Evolutionary conservation across 257 asterid species (phyloP).

Genomic region (Jacaranda mimosifolia): DNA sequence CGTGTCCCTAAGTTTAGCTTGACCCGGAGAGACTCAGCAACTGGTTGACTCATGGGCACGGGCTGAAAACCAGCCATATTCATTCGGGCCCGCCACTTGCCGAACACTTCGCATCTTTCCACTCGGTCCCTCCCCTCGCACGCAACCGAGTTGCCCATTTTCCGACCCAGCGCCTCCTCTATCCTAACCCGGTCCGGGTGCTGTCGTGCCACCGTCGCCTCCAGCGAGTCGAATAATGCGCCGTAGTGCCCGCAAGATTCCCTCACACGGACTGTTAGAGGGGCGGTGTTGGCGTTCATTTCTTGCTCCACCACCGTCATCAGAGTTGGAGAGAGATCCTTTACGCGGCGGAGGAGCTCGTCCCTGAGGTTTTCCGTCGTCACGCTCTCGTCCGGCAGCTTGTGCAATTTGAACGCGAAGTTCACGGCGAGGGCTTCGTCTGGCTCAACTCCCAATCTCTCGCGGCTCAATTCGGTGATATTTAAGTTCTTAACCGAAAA

Average conservation of each 20-base stretch:
- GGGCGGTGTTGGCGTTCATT: constrained; percentile 67
- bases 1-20: constrained; percentile 66
- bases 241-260: constrained; percentile 66
- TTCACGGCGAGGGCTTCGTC: constrained; percentile 72
- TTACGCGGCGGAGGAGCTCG: constrained; percentile 74
- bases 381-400: constrained; percentile 78
- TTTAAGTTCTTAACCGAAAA: constrained; percentile 39
- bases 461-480: constrained; percentile 47
- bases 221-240: constrained; percentile 71
- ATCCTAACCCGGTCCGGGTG: constrained; percentile 54
- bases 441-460: constrained; percentile 44
- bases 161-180: constrained; percentile 74
- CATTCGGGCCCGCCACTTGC: constrained; percentile 87
- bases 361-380: constrained; percentile 69
- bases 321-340: constrained; percentile 55
- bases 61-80: constrained; percentile 73
- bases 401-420: constrained; percentile 68
- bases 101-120: constrained; percentile 78
- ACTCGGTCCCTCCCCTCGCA: constrained; percentile 88
- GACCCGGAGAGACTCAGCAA: constrained; percentile 54
- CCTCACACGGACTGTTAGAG: constrained; percentile 67
- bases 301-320: constrained; percentile 80
- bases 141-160: constrained; percentile 73
- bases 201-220: constrained; percentile 52
- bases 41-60: constrained; percentile 50